A percentile compares a stretch with the other conserved stretches of the same genome.
These are phyloP conservation scores for Sextonia rubra DNA, from an alignment of 164 flowering plant species.

Conservation along the genomic window DNA sequence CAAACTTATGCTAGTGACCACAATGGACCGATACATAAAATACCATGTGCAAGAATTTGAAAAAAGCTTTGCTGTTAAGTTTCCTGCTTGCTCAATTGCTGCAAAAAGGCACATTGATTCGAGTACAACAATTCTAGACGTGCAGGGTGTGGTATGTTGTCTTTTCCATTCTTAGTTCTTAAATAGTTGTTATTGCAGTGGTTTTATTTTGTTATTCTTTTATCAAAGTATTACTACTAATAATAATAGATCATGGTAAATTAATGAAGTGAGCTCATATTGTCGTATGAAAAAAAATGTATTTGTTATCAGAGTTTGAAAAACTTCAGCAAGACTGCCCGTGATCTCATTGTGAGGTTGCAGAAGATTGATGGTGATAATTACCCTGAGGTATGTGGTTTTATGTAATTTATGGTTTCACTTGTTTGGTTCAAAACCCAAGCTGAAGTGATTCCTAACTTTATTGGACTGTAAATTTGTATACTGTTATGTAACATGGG, in stretches of 20 bases:
- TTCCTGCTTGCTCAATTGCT: constrained; percentile 83
- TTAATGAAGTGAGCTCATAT: not conserved
- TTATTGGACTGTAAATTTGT: not conserved
- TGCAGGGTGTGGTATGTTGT: constrained; percentile 67
- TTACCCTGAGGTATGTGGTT: constrained; percentile 69
- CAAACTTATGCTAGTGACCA: constrained; percentile 73
- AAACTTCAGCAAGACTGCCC: constrained; percentile 70
- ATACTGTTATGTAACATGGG: not conserved
- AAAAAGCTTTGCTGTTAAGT: constrained; percentile 50
- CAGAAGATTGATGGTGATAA: constrained; percentile 91
- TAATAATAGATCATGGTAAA: no score
- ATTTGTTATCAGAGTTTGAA: constrained; percentile 38
- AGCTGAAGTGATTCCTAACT: not conserved
- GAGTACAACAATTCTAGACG: constrained; percentile 74
- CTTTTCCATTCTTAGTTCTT: not conserved
- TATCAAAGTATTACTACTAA: not conserved
- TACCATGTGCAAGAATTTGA: constrained; percentile 86
- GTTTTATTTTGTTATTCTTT: not conserved
- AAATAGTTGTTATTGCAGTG: not conserved
- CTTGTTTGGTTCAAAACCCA: not conserved
- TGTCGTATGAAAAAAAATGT: not conserved
- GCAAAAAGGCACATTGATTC: constrained; percentile 68
- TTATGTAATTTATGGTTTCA: not conserved
- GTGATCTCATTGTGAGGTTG: constrained; percentile 68
- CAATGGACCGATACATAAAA: constrained; percentile 62